Conservation (phyloP, 2,329 filamentous ascomycete species). For the Phaeophleospora eucalypticola region DNA sequence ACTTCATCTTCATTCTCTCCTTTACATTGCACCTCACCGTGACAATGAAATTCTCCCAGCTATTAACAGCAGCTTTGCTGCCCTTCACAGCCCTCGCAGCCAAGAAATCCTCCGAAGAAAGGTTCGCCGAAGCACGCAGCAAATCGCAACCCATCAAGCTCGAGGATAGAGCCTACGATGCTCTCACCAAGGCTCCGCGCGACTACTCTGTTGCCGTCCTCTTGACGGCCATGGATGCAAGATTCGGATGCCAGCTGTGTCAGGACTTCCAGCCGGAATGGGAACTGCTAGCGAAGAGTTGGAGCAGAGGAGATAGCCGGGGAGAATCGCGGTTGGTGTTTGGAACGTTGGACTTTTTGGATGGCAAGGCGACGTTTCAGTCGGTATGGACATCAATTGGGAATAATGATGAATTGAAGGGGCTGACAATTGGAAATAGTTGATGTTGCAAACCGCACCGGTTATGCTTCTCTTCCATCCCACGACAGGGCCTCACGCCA, state of each 20-base stretch:
- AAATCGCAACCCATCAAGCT: constrained; percentile 75
- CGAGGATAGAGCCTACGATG: constrained; percentile 68
- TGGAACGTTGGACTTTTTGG: constrained; percentile 78
- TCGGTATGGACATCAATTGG: constrained; percentile 54
- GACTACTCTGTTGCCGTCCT: constrained; percentile 81
- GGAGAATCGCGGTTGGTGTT: constrained; percentile 71
- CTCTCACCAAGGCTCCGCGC: constrained; percentile 70
- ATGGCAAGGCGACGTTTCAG: constrained; percentile 81
- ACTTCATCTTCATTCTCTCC: not conserved
- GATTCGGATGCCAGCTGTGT: constrained; percentile 83
- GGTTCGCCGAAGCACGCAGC: constrained; percentile 66
- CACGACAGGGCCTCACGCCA: constrained; percentile 75
- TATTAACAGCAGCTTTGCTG: constrained; percentile 57
- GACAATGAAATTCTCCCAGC: constrained; percentile 65
- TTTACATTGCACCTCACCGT: constrained; percentile 2
- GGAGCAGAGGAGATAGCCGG: constrained; percentile 77
- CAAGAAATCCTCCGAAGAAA: constrained; percentile 51
- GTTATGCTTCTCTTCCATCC: constrained; percentile 84
- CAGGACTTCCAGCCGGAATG: constrained; percentile 92
- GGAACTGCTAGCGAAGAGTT: constrained; percentile 80
- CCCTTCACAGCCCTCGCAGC: constrained; percentile 58
- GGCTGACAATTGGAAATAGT: constrained; percentile 49
- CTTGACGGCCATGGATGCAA: constrained; percentile 77
- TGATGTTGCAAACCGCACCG: constrained; percentile 90
- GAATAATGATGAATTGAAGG: not conserved